Base-by-base conservation (phyloP, 1,284 basidiomycete species). In the Naganishia liquefaciens region DNA sequence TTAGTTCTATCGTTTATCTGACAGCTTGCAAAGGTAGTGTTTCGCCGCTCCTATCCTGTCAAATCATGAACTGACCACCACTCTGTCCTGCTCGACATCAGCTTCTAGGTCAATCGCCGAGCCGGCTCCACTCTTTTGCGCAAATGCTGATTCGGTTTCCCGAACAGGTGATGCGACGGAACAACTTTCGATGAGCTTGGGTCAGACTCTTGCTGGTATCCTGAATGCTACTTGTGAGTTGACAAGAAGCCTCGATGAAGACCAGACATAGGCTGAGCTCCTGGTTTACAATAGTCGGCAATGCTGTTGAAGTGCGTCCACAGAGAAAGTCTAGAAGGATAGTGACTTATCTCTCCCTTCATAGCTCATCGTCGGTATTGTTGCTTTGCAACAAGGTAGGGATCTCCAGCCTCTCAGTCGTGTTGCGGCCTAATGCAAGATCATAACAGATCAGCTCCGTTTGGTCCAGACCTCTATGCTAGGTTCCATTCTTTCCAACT, bases 361-460 rank as follows among this genome's bases (percentile, higher is more conserved):
- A 42, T 25, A 91, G 75, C 88, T 93, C 58, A 93, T 94, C 70
- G 90, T 93, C 46, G 89, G 89, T 25, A 82, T 96, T 68, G 89
- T 89, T 49, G 93, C 93, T 6, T 81, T 94, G 25, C 74, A 88
- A 43, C 89, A 91, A 82, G 87, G 89, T 88, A 63, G 64, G 79
- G 55, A 49, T 54, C 33, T 13, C 23, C 27, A 23, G 47, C 21
- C 30, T 46, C 51, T 21, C 33, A 50, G 47, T 64, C n/a, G n/a
- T n/a, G 9, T 37, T 13, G 33, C 33, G 33, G 9, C 51, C 42
- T 50, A 17, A 68, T 49, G 67, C 54, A 53, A 63, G n/a, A 19
- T 13, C 13, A 49, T 53, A 51, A 17, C 73, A 89, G 88, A 84
- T 62, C 83, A 95, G 79, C 81, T 93, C 19, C 85, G 87, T 46